Evolutionary conservation across 352 stramenopile species (phyloP), one percentile per base, ranked within the genome.

Genomic region (Globisporangium alternatum): DNA sequence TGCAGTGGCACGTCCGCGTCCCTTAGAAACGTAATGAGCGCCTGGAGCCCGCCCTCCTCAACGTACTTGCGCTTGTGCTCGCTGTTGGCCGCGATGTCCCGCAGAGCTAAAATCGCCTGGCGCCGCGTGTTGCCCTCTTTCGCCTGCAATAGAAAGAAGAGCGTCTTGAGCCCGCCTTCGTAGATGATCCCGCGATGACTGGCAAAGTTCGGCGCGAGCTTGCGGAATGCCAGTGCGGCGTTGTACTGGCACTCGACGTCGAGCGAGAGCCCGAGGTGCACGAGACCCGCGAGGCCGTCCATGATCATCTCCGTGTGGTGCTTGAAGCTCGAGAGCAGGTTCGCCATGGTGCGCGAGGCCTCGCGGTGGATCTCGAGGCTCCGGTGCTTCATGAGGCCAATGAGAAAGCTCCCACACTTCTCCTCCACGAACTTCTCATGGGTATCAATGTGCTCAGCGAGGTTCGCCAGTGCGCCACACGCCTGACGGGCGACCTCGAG

Each of bases 161-260:
- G 77, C 51, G 89, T 96, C 72, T 91, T 84, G n/a, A 98, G 68
- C 0, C 89, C 96, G 13, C 92, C 90, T 56, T 90, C 81, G 48
- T 94, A 88, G 37, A 98, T 80, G 57, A 97, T 77, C 7, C 82
- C 76, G 5, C 77, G 68, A 63, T 99, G 96, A 52, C 92, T 97
- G 8, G 80, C 77, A 51, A 94, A 82, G 67, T 98, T 98, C 6
- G 92, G 88, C 12, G 88, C 87, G 10, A 99, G 80, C 73, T 99
- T 99, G 9, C 96, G 91, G 61, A 99, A 91, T 15, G 86, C 88
- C n/a, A 98, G 70, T 5, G 95, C 89, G 2, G 93, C 88, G 69
- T 98, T 96, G 70, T 98, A 99, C 71, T 97, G 90, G 63, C 95
- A 98, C 73, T 99, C 94, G 19, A 78, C 57, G 63, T 98, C 96